A percentile compares a stretch with the other conserved stretches of the same genome.
phyloP scores from a whole-genome alignment of 768 basidiomycete genomes.

The Rhodotorula graminis region DNA sequence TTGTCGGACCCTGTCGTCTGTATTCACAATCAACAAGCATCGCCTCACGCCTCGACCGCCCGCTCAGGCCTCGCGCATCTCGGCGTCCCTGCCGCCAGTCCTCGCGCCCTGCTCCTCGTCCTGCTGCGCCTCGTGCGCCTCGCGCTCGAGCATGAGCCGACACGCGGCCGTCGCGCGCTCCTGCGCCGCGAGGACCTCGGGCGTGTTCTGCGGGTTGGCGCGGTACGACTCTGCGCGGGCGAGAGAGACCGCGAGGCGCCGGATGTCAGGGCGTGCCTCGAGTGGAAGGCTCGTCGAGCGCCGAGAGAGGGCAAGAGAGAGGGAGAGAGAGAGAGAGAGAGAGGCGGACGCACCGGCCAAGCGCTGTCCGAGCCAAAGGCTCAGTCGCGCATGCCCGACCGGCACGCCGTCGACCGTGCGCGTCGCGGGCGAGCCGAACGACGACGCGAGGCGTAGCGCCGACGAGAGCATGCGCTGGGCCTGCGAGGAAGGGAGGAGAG shows the following conservation, averaged over 20 bases:
- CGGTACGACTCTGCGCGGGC: neutral
- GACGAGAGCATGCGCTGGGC: constrained; percentile 17
- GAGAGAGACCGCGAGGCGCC: too few species aligned
- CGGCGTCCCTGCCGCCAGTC: neutral
- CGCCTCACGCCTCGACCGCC: too few species aligned
- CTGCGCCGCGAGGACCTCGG: neutral
- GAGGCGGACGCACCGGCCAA: constrained; percentile 6
- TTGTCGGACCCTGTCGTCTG: too few species aligned
- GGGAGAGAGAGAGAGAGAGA: neutral
- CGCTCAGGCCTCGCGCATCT: neutral
- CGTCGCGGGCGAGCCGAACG: neutral
- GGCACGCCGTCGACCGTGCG: neutral
- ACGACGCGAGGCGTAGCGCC: neutral
- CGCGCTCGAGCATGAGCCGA: neutral
- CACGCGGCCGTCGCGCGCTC: neutral
- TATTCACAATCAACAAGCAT: too few species aligned
- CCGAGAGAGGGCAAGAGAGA: neutral
- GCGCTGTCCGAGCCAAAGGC: constrained; percentile 13
- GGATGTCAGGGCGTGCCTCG: too few species aligned
- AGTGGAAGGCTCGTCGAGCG: too few species aligned
- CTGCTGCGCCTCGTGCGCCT: neutral
- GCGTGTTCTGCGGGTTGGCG: neutral
- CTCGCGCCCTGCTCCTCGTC: too few species aligned
- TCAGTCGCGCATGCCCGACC: constrained; percentile 15
- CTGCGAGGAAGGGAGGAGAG: neutral